phyloP scores from a whole-genome alignment of 331 rosid genomes.

The Quercus phellos region DNA sequence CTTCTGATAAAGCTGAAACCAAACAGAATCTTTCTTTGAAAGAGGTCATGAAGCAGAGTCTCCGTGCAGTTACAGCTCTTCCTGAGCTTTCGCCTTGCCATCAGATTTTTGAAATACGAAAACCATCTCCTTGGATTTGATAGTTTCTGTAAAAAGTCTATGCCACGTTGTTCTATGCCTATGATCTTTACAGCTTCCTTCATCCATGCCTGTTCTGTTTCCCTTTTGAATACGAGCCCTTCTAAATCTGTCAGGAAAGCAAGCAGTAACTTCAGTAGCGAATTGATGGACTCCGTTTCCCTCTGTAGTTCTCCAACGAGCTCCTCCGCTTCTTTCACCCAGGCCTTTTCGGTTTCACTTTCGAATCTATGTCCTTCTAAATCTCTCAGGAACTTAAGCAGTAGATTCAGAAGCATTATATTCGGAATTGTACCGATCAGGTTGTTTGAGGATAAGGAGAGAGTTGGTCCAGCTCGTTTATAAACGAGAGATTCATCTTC shows the following conservation, averaged over 20 bases:
- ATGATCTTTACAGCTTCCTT: too few species aligned
- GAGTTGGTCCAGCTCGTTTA: too few species aligned
- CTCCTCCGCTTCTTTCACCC: background rate
- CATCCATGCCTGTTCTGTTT: too few species aligned
- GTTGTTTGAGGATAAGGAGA: background rate
- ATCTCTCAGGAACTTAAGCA: background rate
- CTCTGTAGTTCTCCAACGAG: background rate
- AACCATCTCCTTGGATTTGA: too few species aligned
- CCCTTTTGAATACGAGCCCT: too few species aligned
- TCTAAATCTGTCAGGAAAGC: too few species aligned
- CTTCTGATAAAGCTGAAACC: conserved; percentile 2
- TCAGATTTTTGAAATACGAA: background rate
- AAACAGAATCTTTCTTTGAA: background rate
- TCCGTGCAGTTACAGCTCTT: background rate
- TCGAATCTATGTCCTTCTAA: background rate
- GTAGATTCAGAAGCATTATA: background rate
- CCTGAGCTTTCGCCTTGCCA: too few species aligned
- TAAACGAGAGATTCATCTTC: too few species aligned
- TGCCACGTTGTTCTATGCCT: background rate
- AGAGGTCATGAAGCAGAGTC: background rate
- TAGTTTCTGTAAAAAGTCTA: background rate
- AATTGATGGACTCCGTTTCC: too few species aligned
- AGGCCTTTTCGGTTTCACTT: background rate
- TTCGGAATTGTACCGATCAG: background rate
- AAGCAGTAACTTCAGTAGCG: too few species aligned